Conservation (phyloP, 2,329 filamentous ascomycete species). For the Davidsoniella eucalypti region DNA sequence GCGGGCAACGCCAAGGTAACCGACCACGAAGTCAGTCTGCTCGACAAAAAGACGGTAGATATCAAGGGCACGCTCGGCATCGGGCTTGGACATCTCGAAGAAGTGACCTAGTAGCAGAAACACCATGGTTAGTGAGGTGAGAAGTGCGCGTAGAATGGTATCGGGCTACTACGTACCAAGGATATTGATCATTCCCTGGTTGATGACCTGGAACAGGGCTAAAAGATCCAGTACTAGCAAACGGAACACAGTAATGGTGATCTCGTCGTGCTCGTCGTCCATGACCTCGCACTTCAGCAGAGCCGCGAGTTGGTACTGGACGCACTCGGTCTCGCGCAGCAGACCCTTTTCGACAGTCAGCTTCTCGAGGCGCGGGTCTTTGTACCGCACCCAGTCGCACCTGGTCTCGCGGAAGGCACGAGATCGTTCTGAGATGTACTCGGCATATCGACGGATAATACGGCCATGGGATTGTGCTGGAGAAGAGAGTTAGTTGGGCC, state of each 20-base stretch:
- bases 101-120: conserved; percentile 54
- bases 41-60: conserved; percentile 87
- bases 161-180: conserved; percentile 44
- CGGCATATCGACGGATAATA: conserved; percentile 83
- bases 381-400: conserved; percentile 74
- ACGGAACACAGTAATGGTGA: conserved; percentile 84
- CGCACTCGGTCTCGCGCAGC: conserved; percentile 74
- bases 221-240: conserved; percentile 80
- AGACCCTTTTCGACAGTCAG: conserved; percentile 83
- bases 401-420: conserved; percentile 70
- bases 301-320: conserved; percentile 75
- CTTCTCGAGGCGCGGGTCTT: conserved; percentile 68
- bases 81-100: conserved; percentile 91
- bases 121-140: too few species aligned
- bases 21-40: conserved; percentile 84
- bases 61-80: conserved; percentile 78
- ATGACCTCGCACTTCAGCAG: conserved; percentile 80
- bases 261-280: conserved; percentile 85
- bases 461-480: conserved; percentile 83
- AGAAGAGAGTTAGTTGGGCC: neutral
- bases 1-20: conserved; percentile 72
- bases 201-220: conserved; percentile 83
- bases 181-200: conserved; percentile 94
- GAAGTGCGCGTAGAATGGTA: too few species aligned
- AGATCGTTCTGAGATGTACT: conserved; percentile 71